Evolutionary conservation across 2,329 filamentous ascomycete genomes (phyloP).

Genomic region (Botrytis paeoniae): DNA sequence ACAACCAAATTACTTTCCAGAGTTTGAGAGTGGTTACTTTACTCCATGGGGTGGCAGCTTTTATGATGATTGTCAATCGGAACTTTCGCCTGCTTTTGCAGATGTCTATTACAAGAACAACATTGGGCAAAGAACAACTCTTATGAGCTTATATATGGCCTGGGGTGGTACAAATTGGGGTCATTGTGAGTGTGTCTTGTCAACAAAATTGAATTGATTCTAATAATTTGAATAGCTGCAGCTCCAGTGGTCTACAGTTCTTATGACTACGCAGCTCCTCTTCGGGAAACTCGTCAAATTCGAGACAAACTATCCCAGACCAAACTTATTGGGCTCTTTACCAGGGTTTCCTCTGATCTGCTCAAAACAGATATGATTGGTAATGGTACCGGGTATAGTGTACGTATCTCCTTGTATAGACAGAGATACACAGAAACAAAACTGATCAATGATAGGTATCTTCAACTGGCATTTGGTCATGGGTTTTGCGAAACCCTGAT

Average conservation of each 20-base stretch:
- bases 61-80: slow-evolving; percentile 48
- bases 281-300: slow-evolving; percentile 53
- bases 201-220: neutral
- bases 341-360: slow-evolving; percentile 49
- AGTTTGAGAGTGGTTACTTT: slow-evolving; percentile 54
- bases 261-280: slow-evolving; percentile 47
- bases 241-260: slow-evolving; percentile 49
- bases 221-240: slow-evolving; percentile 35
- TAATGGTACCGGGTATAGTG: slow-evolving; percentile 51
- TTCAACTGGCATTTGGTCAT: slow-evolving; percentile 46
- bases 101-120: slow-evolving; percentile 58
- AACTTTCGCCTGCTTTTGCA: slow-evolving; percentile 47
- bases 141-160: slow-evolving; percentile 51
- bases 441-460: slow-evolving; percentile 31
- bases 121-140: slow-evolving; percentile 48
- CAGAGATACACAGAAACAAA: neutral
- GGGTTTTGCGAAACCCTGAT: slow-evolving; percentile 51
- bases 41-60: slow-evolving; percentile 52
- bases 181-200: slow-evolving; percentile 39
- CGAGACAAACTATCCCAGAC: slow-evolving; percentile 52
- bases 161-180: slow-evolving; percentile 58
- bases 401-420: slow-evolving; percentile 22
- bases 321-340: slow-evolving; percentile 54
- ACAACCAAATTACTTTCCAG: slow-evolving; percentile 52
- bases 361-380: slow-evolving; percentile 52